phyloP scores from a whole-genome alignment of 257 asterid genomes.

The Plantago elongata region DNA sequence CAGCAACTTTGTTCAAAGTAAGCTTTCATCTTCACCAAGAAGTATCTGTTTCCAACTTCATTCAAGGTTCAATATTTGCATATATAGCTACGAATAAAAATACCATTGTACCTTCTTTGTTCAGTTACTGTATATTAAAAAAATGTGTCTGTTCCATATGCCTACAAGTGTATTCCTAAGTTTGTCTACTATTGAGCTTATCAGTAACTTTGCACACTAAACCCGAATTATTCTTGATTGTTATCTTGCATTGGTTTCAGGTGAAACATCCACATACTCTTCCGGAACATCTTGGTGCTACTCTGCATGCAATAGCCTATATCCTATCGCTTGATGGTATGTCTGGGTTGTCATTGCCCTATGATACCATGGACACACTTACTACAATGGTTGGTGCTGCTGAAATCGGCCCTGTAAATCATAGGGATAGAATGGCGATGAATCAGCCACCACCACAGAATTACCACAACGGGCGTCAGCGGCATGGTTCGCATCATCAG shows the following conservation, averaged over 20 bases:
- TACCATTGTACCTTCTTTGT: too few species aligned
- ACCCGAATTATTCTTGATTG: neutral
- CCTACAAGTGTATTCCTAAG: too few species aligned
- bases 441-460: constrained; percentile 21
- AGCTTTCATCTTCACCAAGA: neutral
- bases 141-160: too few species aligned
- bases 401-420: constrained; percentile 25
- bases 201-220: too few species aligned
- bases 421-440: neutral
- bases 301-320: constrained; percentile 50
- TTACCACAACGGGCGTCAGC: constrained; percentile 21
- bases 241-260: constrained; percentile 32
- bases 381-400: constrained; percentile 42
- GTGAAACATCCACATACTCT: constrained; percentile 56
- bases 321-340: constrained; percentile 65
- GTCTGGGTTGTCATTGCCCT: constrained; percentile 45
- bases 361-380: constrained; percentile 35
- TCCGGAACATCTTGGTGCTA: constrained; percentile 65
- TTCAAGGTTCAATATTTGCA: too few species aligned
- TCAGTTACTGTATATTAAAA: too few species aligned
- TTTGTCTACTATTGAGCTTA: too few species aligned
- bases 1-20: constrained; percentile 71
- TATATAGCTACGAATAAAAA: too few species aligned
- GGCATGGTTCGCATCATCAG: constrained; percentile 19
- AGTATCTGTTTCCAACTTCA: too few species aligned